Evolutionary conservation across 78 protist species (phyloP).

Genomic region (Corallochytrium limacisporum): DNA sequence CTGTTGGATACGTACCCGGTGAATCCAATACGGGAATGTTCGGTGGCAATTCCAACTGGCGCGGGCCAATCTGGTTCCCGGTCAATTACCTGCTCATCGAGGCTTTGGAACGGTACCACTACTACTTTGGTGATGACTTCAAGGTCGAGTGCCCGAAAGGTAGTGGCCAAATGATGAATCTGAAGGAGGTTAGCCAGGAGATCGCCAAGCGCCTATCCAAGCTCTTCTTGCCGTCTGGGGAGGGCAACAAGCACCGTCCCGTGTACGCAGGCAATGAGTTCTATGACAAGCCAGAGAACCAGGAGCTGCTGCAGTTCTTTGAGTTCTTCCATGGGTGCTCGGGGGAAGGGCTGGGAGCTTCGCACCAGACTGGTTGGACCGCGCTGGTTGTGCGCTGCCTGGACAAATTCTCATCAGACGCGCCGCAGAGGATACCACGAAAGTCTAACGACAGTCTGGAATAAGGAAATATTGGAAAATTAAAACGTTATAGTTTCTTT

Average conservation of each 20-base stretch:
- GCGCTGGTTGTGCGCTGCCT: slow-evolving; percentile 27
- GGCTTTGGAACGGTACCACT: slow-evolving; percentile 22
- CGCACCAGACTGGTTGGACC: slow-evolving; percentile 73
- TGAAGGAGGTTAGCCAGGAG: background rate
- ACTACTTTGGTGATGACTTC: slow-evolving; percentile 29
- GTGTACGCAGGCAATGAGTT: no score
- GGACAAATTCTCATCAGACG: no score
- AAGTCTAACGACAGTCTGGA: no score
- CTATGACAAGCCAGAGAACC: no score
- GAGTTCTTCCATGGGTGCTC: slow-evolving; percentile 45
- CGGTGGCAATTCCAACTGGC: slow-evolving; percentile 67
- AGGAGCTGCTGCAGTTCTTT: slow-evolving; percentile 29
- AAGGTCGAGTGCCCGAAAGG: slow-evolving; percentile 22
- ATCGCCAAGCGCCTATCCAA: background rate
- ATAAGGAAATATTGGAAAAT: no score
- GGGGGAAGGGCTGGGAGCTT: slow-evolving; percentile 59
- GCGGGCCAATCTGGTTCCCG: slow-evolving; percentile 67
- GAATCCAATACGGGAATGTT: slow-evolving; percentile 30
- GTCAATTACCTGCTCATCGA: slow-evolving; percentile 40
- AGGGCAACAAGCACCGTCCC: no score
- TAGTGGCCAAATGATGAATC: background rate
- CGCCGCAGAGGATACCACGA: no score
- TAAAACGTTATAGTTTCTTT: no score
- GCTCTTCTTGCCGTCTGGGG: no score
- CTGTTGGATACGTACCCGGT: slow-evolving; percentile 22